Evolutionary conservation across 164 flowering plant species (phyloP).

Genomic region (Akebia trifoliata): DNA sequence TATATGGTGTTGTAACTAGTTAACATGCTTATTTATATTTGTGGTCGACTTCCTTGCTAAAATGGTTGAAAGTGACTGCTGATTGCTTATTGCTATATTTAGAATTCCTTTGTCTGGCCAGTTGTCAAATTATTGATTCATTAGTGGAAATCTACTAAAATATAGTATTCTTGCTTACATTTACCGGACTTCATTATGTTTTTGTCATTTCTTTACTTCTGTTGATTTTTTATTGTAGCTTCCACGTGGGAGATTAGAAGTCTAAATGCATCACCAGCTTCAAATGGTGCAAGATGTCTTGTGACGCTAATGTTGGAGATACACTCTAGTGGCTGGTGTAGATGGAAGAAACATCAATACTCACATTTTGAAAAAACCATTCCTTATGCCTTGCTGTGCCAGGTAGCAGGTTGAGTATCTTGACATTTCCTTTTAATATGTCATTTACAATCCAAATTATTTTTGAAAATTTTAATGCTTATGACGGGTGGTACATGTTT

Average conservation of each 20-base stretch:
- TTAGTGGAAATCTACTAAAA: background rate
- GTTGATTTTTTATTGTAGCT: constrained; percentile 43
- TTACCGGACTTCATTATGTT: background rate
- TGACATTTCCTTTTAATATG: constrained; percentile 3
- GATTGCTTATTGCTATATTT: background rate
- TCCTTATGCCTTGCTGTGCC: constrained; percentile 71
- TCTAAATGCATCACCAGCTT: constrained; percentile 37
- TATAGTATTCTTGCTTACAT: background rate
- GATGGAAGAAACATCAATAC: constrained; percentile 55
- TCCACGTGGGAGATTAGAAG: constrained; percentile 91
- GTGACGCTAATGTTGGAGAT: constrained; percentile 84
- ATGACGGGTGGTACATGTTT: too few species aligned
- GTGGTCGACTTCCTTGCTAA: background rate
- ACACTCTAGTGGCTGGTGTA: constrained; percentile 50
- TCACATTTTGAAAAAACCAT: constrained; percentile 75
- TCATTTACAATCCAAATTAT: background rate
- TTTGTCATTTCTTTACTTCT: background rate
- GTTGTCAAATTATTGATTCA: too few species aligned
- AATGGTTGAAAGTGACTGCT: background rate
- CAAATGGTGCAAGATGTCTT: constrained; percentile 52
- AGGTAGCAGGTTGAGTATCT: constrained; percentile 70
- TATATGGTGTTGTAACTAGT: background rate
- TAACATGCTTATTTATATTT: too few species aligned
- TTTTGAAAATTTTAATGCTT: background rate
- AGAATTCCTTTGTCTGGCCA: background rate